Conservation (phyloP, 2,329 filamentous ascomycete species). For the Lachnellula suecica region DNA sequence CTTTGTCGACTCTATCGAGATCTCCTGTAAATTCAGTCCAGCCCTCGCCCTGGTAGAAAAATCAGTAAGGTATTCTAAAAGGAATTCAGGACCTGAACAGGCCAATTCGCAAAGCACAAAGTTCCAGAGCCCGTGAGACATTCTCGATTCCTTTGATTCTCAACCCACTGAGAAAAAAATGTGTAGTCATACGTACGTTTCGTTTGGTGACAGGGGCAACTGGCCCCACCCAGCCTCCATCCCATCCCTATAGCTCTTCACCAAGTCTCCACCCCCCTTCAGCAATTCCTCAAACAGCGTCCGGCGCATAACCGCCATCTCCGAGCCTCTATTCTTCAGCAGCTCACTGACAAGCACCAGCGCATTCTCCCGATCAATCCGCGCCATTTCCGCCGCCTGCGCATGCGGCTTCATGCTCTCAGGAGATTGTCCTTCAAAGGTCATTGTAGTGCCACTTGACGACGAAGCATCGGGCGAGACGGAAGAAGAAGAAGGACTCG, state of each 20-base stretch:
- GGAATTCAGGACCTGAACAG: no score
- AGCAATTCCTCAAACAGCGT: constrained; percentile 49
- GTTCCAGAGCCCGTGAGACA: no score
- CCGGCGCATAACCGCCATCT: constrained; percentile 40
- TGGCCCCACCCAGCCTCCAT: constrained; percentile 6
- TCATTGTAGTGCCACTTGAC: not conserved
- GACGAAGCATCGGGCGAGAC: not conserved
- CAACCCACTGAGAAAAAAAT: no score
- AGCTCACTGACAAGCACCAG: constrained; percentile 58
- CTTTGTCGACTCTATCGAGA: constrained; percentile 12
- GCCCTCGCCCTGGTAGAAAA: constrained; percentile 7
- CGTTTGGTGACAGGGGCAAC: no score
- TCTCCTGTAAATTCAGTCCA: constrained; percentile 15
- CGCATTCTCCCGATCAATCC: constrained; percentile 60
- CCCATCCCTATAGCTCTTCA: constrained; percentile 24
- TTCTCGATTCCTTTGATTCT: no score
- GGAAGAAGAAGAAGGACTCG: constrained; percentile 7
- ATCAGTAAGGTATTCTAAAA: no score
- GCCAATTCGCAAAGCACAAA: no score
- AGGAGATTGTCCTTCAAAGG: constrained; percentile 14
- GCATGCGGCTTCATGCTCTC: constrained; percentile 21
- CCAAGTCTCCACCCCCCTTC: constrained; percentile 44
- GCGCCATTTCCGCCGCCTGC: constrained; percentile 42
- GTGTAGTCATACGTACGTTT: constrained; percentile 9
- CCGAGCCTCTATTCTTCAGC: constrained; percentile 42